Evolutionary conservation across 2,329 filamentous ascomycete genomes (phyloP).

Genomic region (Ceratocystis cacaofunesta): DNA sequence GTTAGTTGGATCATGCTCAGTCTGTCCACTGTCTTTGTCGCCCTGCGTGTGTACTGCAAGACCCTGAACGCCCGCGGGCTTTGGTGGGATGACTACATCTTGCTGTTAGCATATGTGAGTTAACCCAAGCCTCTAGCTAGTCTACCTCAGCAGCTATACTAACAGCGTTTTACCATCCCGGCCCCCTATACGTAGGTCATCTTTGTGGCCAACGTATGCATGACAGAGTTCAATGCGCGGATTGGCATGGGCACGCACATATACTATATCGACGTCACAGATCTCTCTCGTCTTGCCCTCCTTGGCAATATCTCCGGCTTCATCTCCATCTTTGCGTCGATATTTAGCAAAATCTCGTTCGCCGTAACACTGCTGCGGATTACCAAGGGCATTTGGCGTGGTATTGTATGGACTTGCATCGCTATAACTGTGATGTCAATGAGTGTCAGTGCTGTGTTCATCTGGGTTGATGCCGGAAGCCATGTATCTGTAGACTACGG

Average conservation of each 20-base stretch:
- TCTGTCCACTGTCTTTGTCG: slow-evolving; percentile 19
- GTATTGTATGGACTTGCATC: slow-evolving; percentile 21
- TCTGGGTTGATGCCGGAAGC: slow-evolving; percentile 17
- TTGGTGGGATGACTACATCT: slow-evolving; percentile 23
- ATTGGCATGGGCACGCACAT: slow-evolving; percentile 18
- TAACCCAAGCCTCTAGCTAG: not conserved
- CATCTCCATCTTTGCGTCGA: slow-evolving; percentile 21
- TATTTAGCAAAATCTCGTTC: slow-evolving; percentile 24
- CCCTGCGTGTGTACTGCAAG: slow-evolving; percentile 21
- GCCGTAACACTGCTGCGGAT: slow-evolving; percentile 23
- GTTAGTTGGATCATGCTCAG: slow-evolving; percentile 19
- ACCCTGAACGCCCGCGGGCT: slow-evolving; percentile 19
- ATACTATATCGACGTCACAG: slow-evolving; percentile 10
- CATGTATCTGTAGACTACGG: slow-evolving; percentile 15
- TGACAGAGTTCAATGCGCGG: slow-evolving; percentile 12
- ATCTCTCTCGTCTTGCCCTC: slow-evolving; percentile 5
- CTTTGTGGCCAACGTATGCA: slow-evolving; percentile 15
- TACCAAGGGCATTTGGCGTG: slow-evolving; percentile 16
- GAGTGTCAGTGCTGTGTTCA: slow-evolving; percentile 19
- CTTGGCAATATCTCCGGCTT: slow-evolving; percentile 19
- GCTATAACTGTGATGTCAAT: slow-evolving; percentile 20
- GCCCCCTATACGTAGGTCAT: slow-evolving; percentile 3
- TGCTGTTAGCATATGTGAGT: slow-evolving; percentile 22
- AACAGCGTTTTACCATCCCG: not conserved
- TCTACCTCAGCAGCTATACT: not conserved